Conservation (phyloP, 495 filamentous ascomycete species). For the Aspergillus nidulans region DNA sequence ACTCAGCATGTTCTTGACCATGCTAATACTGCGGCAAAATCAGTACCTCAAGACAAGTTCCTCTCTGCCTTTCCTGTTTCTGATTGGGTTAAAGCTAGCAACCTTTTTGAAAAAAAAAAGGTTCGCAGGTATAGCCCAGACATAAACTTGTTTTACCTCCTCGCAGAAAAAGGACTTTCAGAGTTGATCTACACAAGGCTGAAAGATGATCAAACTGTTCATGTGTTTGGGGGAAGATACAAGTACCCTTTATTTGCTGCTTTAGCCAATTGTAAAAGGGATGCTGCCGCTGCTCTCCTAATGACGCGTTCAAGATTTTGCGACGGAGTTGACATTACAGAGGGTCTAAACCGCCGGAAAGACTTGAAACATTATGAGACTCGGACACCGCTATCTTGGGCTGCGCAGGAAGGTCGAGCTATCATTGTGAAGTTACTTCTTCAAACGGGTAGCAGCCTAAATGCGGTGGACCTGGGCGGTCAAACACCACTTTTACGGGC, state of each 20-base stretch:
- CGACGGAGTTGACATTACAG: conserved; percentile 14
- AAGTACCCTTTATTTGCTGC: conserved; percentile 41
- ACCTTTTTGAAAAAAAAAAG: conserved; percentile 31
- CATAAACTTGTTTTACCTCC: conserved; percentile 43
- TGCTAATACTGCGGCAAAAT: conserved; percentile 32
- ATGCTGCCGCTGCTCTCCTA: conserved; percentile 26
- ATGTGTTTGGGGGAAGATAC: conserved; percentile 26
- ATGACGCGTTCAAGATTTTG: conserved; percentile 4
- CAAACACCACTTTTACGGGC: conserved; percentile 11
- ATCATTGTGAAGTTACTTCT: conserved; percentile 18
- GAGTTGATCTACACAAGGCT: conserved; percentile 33
- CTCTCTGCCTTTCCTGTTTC: conserved; percentile 26
- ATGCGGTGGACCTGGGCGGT: not conserved
- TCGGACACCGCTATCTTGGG: conserved; percentile 24
- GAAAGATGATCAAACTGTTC: not conserved
- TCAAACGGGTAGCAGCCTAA: not conserved
- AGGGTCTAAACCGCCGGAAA: conserved; percentile 10
- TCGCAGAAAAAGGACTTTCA: conserved; percentile 37
- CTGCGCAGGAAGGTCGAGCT: conserved; percentile 11
- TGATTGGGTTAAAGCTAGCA: conserved; percentile 35
- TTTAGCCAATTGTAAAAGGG: conserved; percentile 24
- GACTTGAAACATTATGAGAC: conserved; percentile 3
- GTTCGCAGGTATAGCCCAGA: conserved; percentile 26
- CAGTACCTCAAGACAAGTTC: conserved; percentile 34
- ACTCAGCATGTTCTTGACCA: conserved; percentile 39